Conservation (phyloP, 768 basidiomycete genomes). For the Brasilioporus rufonigricans region DNA sequence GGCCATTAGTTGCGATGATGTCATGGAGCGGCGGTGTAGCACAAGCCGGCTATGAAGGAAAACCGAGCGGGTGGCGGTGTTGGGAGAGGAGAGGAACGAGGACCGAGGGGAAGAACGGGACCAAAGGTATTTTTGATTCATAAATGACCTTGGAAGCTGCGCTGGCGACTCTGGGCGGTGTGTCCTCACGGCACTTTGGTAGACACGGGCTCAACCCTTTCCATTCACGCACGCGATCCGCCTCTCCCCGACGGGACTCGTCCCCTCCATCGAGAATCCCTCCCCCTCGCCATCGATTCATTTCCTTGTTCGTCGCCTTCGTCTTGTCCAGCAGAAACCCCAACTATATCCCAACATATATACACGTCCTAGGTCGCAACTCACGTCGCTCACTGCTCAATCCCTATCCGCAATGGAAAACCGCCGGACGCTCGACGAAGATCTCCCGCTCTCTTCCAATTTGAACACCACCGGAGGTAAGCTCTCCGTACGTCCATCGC, state of each 20-base stretch:
- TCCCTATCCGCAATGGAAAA: conserved; percentile 24
- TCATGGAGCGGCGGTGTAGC: background rate
- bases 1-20: too few species aligned
- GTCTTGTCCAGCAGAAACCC: too few species aligned
- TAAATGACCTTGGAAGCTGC: conserved; percentile 4
- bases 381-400: background rate
- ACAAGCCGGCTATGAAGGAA: background rate
- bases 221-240: conserved; percentile 12
- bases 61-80: background rate
- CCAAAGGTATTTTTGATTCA: background rate
- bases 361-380: too few species aligned
- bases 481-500: too few species aligned
- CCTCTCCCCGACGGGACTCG: too few species aligned
- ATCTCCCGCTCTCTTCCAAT: conserved; percentile 9
- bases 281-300: too few species aligned
- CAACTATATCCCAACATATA: too few species aligned
- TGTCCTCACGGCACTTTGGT: background rate
- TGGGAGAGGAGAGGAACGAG: background rate
- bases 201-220: too few species aligned
- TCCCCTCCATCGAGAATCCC: conserved; percentile 15
- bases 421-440: conserved; percentile 20
- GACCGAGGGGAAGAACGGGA: background rate
- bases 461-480: conserved; percentile 27
- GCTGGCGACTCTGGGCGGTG: background rate
- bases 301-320: too few species aligned